phyloP scores from a whole-genome alignment of 331 rosid genomes.

The Telfairia occidentalis region DNA sequence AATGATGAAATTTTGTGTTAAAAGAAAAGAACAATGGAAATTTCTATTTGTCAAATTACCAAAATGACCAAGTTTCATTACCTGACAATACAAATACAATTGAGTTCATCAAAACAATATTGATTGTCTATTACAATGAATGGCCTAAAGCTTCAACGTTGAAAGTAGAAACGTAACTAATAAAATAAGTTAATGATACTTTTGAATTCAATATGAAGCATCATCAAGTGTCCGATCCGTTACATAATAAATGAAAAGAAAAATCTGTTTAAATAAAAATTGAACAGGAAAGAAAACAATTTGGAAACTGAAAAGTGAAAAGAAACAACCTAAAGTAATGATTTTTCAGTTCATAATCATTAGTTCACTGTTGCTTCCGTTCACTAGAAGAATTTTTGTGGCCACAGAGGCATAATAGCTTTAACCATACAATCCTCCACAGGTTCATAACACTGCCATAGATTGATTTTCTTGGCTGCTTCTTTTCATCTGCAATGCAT shows the following conservation, averaged over 20 bases:
- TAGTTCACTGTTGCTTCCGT: conserved; percentile 14
- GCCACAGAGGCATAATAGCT: conserved; percentile 16
- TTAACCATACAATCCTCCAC: conserved; percentile 40
- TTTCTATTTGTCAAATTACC: too few relatives aligned
- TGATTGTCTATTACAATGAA: background rate
- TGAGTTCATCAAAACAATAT: background rate
- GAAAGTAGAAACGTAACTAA: background rate
- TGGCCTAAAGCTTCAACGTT: background rate
- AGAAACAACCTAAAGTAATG: too few relatives aligned
- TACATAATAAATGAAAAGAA: background rate
- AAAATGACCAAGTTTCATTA: background rate
- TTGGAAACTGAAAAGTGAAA: background rate
- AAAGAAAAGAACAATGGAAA: background rate
- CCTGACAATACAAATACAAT: background rate
- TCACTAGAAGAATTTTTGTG: conserved; percentile 17
- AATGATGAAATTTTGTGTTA: background rate
- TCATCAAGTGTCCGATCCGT: background rate
- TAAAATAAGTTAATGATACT: background rate
- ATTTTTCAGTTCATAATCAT: background rate
- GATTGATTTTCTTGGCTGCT: conserved; percentile 26
- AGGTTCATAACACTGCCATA: conserved; percentile 23
- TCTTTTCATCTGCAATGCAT: conserved; percentile 16
- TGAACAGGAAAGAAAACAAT: background rate
- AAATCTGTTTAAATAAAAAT: background rate
- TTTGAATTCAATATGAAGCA: background rate